phyloP scores from a whole-genome alignment of 2,329 filamentous ascomycete species.

The Colletotrichum graminicola region DNA sequence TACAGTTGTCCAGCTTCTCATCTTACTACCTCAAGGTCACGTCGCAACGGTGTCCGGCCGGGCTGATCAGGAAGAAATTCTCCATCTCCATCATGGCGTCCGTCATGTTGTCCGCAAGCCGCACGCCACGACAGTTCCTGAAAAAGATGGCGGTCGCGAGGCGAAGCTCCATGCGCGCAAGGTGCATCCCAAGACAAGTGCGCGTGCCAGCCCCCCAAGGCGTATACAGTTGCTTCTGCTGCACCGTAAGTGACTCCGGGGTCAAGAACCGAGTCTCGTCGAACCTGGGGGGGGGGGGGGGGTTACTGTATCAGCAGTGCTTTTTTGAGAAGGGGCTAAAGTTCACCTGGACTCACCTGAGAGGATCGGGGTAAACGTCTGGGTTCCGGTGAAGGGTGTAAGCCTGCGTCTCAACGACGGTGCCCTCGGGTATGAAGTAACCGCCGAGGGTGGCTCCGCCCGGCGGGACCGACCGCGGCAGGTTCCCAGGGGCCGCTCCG shows the following conservation, averaged over 20 bases:
- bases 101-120: constrained; percentile 50
- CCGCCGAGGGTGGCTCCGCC: constrained; percentile 55
- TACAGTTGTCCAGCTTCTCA: neutral
- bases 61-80: constrained; percentile 51
- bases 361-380: constrained; percentile 55
- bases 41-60: constrained; percentile 50
- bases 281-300: constrained; percentile 2
- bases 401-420: constrained; percentile 56
- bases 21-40: constrained; percentile 17
- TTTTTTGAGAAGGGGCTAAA: fast-evolving
- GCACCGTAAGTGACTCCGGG: constrained; percentile 36
- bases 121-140: constrained; percentile 55
- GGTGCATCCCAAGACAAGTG: constrained; percentile 67
- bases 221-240: constrained; percentile 62
- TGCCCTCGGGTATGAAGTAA: constrained; percentile 55
- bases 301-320: neutral
- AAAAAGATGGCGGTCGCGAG: constrained; percentile 66
- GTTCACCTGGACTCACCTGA: constrained; percentile 28
- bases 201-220: constrained; percentile 64
- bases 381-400: constrained; percentile 62
- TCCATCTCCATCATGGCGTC: constrained; percentile 53
- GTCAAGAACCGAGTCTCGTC: constrained; percentile 24
- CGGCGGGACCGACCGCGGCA: constrained; percentile 56
- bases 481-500: constrained; percentile 52
- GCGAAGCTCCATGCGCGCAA: constrained; percentile 68